Evolutionary conservation across 352 stramenopile genomes (phyloP).

Genomic region (Phytopythium helicoides): DNA sequence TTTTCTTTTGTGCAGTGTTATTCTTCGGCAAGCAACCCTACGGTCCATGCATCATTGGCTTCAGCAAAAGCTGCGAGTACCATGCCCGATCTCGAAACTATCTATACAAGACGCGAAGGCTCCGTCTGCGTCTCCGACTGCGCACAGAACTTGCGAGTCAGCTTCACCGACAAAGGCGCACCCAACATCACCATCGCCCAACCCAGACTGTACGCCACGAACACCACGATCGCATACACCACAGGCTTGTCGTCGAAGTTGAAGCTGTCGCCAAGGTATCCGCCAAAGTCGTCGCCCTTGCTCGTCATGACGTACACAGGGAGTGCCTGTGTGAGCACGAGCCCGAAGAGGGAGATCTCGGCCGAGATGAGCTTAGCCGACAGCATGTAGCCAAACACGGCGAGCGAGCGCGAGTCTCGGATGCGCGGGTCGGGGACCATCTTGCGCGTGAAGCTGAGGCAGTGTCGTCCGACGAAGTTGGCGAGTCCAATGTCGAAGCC

Average conservation of each 20-base stretch:
- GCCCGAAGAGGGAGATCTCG: not conserved
- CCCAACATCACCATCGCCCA: slow-evolving; percentile 2
- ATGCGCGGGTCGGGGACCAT: not conserved
- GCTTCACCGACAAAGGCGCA: slow-evolving; percentile 6
- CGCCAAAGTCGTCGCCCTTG: slow-evolving; percentile 6
- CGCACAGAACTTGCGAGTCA: slow-evolving; percentile 6
- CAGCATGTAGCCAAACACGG: not conserved
- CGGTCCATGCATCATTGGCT: too few species aligned
- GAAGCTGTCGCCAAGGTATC: slow-evolving; percentile 7
- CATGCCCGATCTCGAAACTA: too few species aligned
- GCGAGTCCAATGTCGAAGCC: slow-evolving; percentile 2
- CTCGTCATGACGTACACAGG: not conserved
- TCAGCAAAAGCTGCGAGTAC: too few species aligned
- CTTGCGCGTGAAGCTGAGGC: not conserved
- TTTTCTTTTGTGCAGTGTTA: too few species aligned
- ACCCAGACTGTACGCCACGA: not conserved
- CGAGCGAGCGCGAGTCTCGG: not conserved
- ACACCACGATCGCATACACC: slow-evolving; percentile 1
- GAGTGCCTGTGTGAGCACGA: slow-evolving; percentile 2
- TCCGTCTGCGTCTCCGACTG: slow-evolving; percentile 25
- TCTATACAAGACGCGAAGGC: too few species aligned
- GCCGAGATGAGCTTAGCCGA: slow-evolving; percentile 2
- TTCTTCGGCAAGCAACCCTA: too few species aligned
- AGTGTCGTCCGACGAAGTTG: slow-evolving; percentile 6
- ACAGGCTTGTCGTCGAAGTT: slow-evolving; percentile 8